phyloP scores from a whole-genome alignment of 768 basidiomycete species.

The Bullera alba region DNA sequence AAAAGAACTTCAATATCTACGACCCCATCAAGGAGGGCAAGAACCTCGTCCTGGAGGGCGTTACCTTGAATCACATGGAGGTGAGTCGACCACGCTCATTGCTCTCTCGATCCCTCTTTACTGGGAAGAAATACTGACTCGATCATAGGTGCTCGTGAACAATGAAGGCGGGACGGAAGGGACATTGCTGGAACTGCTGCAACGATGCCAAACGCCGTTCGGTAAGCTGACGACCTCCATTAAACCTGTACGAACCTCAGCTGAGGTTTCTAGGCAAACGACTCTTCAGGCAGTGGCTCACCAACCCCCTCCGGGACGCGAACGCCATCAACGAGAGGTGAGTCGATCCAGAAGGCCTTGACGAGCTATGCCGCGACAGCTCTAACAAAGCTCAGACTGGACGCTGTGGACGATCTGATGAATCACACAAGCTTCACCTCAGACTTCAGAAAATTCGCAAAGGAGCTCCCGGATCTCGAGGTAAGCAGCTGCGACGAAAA shows the following conservation, averaged over 20 bases:
- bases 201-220: conserved; percentile 82
- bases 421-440: conserved; percentile 67
- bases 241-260: neutral
- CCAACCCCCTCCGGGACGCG: conserved; percentile 76
- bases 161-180: conserved; percentile 91
- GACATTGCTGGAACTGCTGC: conserved; percentile 71
- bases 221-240: conserved; percentile 51
- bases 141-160: conserved; percentile 70
- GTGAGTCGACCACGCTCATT: conserved; percentile 51
- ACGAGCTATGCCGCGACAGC: conserved; percentile 8
- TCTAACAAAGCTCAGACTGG: conserved; percentile 55
- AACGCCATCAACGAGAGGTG: conserved; percentile 83
- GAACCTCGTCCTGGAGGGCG: conserved; percentile 81
- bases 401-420: conserved; percentile 89
- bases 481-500: conserved; percentile 8
- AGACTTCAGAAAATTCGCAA: conserved; percentile 67
- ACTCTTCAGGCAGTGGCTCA: conserved; percentile 93
- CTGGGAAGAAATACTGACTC: conserved; percentile 4
- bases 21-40: conserved; percentile 89
- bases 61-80: conserved; percentile 91
- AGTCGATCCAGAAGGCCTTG: conserved; percentile 8
- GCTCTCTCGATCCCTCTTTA: neutral
- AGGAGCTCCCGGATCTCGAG: conserved; percentile 67
- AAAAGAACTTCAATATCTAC: conserved; percentile 96
- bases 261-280: conserved; percentile 62